Base-by-base conservation (phyloP, 164 flowering plant species). In the Liquidambar formosana region DNA sequence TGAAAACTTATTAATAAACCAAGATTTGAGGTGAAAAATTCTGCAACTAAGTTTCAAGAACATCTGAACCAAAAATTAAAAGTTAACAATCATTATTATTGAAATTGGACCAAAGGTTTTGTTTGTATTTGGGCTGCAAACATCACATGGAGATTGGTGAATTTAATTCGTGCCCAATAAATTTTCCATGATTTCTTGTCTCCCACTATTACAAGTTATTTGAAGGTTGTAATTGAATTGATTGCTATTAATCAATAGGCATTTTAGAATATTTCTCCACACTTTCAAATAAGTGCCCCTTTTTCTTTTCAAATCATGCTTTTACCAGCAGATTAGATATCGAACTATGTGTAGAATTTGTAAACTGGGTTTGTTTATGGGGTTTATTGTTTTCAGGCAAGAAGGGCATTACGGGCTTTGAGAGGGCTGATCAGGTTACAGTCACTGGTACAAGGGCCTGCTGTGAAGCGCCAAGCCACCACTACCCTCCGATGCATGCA, bases 361-460 rank as follows among this genome's bases (percentile, higher is more conserved):
- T 46, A 23, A 18, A 11, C 15, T 41, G 21, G 21, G 33, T 46
- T 27, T 19, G 27, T 8, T 47, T 16, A 45, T 41, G 65, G 5
- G 54, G 10, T 61, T 33, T 13, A 18, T 41, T 25, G 28, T 45
- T 71, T 76, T 8, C 76, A 93, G 97, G 94, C 98, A 66, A 92
- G 93, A 79, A 88, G 94, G 71, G 93, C 88, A 59, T 70, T 90
- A 70, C 73, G 86, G 27, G 97, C 93, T 64, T 73, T 90, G 73
- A 85, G 89, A 77, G 97, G 96, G 46, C 71, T 90, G 64, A 88
- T 80, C 67, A 84, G 98, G 86, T 80, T 94, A 65, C 90, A 89
- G 66, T 53, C 84, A 57, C 63, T 94, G 61, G 72, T 90, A 63
- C 83, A 89, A 66, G 92, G 94, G 33, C 74, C 85, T 48, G 73